A percentile compares a stretch with the other conserved stretches of the same genome.
Conservation (phyloP, 257 asterid species). For the Coffea eugenioides region DNA sequence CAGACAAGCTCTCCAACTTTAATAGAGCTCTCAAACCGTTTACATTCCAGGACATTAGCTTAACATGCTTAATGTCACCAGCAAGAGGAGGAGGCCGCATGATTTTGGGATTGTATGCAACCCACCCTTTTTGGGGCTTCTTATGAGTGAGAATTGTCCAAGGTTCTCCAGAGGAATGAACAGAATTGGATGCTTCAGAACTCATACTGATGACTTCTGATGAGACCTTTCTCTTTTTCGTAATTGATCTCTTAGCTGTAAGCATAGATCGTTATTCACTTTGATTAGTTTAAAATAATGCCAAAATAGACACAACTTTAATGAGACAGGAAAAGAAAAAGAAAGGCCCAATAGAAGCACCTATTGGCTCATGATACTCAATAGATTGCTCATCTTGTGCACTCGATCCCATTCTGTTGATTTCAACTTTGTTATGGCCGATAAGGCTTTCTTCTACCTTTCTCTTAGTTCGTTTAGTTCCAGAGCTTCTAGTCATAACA, state of each 20-base stretch:
- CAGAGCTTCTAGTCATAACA: constrained; percentile 20
- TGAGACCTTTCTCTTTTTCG: constrained; percentile 41
- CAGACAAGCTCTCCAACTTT: constrained; percentile 62
- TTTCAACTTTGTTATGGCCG: constrained; percentile 21
- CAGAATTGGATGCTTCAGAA: constrained; percentile 29
- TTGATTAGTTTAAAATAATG: constrained; percentile 7
- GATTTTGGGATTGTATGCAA: constrained; percentile 74
- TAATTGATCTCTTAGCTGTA: constrained; percentile 42
- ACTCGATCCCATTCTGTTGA: constrained; percentile 17
- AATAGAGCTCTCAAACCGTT: constrained; percentile 89
- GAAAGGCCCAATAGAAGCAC: constrained; percentile 30
- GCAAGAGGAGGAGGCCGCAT: constrained; percentile 80
- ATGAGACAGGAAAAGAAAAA: background rate
- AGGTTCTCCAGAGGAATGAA: constrained; percentile 54
- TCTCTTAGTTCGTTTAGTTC: constrained; percentile 38
- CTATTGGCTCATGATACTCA: constrained; percentile 43
- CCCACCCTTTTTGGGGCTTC: constrained; percentile 88
- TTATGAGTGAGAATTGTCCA: constrained; percentile 92
- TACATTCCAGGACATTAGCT: constrained; percentile 94
- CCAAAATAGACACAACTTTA: background rate
- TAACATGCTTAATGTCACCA: constrained; percentile 50
- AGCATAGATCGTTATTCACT: constrained; percentile 11
- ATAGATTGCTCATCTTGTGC: constrained; percentile 40
- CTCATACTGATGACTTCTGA: constrained; percentile 34
- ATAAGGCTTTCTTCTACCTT: constrained; percentile 29